Percentiles rank a stretch among this genome's conserved stretches.
Conservation (phyloP, 805 yeast genomes). For the Candida patagonica region DNA sequence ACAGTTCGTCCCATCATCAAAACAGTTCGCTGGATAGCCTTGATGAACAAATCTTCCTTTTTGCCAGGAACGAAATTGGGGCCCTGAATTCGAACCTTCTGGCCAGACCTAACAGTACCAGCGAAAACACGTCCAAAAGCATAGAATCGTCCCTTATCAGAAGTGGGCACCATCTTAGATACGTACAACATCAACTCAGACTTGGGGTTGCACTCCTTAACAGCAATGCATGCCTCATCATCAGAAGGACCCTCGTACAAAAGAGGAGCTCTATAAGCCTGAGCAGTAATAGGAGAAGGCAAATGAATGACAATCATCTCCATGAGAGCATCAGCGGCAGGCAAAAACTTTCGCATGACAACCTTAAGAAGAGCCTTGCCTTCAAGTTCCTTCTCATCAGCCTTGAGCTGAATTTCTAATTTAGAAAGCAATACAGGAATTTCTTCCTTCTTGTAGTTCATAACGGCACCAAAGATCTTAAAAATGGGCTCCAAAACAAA, state of each 20-base stretch:
- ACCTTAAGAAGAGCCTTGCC: conserved; percentile 98
- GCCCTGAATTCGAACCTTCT: conserved; percentile 99
- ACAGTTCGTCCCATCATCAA: conserved; percentile 99
- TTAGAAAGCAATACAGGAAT: conserved; percentile 84
- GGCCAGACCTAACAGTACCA: conserved; percentile 98
- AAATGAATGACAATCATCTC: conserved; percentile 98
- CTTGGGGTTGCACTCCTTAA: conserved; percentile 96
- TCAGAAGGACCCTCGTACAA: conserved; percentile 96
- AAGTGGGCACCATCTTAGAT: conserved; percentile 99
- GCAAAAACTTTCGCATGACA: conserved; percentile 99
- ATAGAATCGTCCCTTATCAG: conserved; percentile 99
- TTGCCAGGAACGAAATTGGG: conserved; percentile 98
- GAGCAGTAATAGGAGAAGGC: conserved; percentile 99
- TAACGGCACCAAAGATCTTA: conserved; percentile 92
- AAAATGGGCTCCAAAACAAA: conserved; percentile 98
- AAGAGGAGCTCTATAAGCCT: conserved; percentile 97
- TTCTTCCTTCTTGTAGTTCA: conserved; percentile 99
- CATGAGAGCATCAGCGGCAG: conserved; percentile 98
- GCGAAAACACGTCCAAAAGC: conserved; percentile 99
- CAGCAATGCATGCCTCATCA: conserved; percentile 82
- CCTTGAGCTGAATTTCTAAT: conserved; percentile 87
- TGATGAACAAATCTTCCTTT: conserved; percentile 94
- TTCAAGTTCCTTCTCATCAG: conserved; percentile 96
- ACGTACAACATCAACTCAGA: conserved; percentile 98
- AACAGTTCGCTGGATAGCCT: conserved; percentile 98